Evolutionary conservation across 2,329 filamentous ascomycete species (phyloP).

Genomic region (Huntiella bhutanensis): DNA sequence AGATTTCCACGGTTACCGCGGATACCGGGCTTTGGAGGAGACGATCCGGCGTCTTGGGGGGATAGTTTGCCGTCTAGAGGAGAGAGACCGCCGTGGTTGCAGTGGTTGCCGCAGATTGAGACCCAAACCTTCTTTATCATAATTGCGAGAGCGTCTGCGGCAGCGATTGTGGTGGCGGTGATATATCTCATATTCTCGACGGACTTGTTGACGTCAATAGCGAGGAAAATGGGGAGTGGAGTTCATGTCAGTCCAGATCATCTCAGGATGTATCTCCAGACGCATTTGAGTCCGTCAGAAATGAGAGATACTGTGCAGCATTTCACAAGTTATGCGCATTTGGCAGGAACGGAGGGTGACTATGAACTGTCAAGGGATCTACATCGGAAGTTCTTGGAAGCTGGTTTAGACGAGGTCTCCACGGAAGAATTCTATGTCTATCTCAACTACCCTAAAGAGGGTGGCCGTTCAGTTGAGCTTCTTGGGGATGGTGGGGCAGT

Average conservation of each 20-base stretch:
- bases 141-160: constrained; percentile 52
- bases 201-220: constrained; percentile 55
- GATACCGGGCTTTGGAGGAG: constrained; percentile 14
- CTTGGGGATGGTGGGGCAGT: constrained; percentile 45
- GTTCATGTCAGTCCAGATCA: constrained; percentile 65
- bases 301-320: constrained; percentile 58
- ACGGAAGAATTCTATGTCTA: constrained; percentile 76
- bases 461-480: constrained; percentile 65
- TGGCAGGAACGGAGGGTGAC: constrained; percentile 89
- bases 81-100: constrained; percentile 9
- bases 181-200: constrained; percentile 75
- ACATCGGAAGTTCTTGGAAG: constrained; percentile 52
- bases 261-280: constrained; percentile 56
- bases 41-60: constrained; percentile 5
- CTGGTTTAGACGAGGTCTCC: constrained; percentile 54
- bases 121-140: constrained; percentile 35
- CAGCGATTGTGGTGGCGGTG: constrained; percentile 56
- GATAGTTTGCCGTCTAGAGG: constrained; percentile 7
- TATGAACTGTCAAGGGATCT: constrained; percentile 73
- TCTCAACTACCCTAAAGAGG: constrained; percentile 68
- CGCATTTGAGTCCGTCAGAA: constrained; percentile 47
- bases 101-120: constrained; percentile 13
- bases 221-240: constrained; percentile 42
- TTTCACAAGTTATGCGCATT: constrained; percentile 68
- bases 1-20: constrained; percentile 31